Conservation (phyloP, 2,329 filamentous ascomycete genomes). For the Colletotrichum sp. region DNA sequence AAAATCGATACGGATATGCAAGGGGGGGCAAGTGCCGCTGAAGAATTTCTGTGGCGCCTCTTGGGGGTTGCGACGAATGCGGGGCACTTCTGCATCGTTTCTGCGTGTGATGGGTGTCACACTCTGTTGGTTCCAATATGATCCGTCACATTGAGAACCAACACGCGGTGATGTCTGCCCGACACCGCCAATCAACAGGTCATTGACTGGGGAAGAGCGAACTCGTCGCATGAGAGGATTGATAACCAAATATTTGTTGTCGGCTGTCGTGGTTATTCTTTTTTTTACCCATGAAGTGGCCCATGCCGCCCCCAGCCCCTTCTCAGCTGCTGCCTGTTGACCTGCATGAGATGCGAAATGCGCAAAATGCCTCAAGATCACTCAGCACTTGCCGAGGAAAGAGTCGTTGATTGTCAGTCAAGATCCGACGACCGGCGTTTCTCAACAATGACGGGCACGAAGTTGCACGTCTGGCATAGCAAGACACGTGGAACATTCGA, state of each 20-base stretch:
- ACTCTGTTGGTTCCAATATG: neutral
- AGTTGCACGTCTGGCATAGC: neutral
- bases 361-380: neutral
- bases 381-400: neutral
- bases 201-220: neutral
- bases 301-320: neutral
- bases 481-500: neutral
- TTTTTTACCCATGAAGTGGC: neutral
- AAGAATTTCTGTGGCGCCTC: neutral
- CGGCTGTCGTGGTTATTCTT: neutral
- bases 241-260: neutral
- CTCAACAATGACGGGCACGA: neutral
- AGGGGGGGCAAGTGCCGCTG: neutral
- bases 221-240: neutral
- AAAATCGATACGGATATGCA: neutral
- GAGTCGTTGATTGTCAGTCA: neutral
- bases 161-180: neutral
- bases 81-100: neutral
- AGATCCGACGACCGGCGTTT: neutral
- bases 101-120: neutral
- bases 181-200: neutral
- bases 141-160: neutral
- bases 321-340: neutral
- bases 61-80: neutral
- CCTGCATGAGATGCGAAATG: neutral